A percentile compares a stretch with the other conserved stretches of the same genome.
Evolutionary conservation across 106 monocot genomes (phyloP).

Genomic region (Apostasia ramifera): DNA sequence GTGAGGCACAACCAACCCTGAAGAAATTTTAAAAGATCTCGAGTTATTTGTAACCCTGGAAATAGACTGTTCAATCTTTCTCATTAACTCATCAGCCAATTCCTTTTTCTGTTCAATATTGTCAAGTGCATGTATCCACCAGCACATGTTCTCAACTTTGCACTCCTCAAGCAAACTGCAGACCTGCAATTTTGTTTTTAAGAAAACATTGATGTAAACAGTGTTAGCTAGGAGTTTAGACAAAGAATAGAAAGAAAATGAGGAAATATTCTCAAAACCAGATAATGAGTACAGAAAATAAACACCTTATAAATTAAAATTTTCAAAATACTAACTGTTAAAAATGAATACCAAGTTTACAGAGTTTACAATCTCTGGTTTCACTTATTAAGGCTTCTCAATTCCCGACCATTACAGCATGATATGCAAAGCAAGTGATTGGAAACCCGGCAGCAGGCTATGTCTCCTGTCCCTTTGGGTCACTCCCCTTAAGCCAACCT

Average conservation of each 20-base stretch:
- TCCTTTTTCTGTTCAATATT: constrained; percentile 62
- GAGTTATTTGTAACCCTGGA: constrained; percentile 31
- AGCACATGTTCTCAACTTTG: constrained; percentile 34
- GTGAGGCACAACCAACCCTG: constrained; percentile 35
- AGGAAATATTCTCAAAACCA: background rate
- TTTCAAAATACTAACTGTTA: too few relatives aligned
- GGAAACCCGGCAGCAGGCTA: too few relatives aligned
- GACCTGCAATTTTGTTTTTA: constrained; percentile 35
- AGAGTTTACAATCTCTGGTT: too few relatives aligned
- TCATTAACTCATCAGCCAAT: constrained; percentile 38
- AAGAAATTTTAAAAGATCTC: constrained; percentile 49
- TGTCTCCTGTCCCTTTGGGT: too few relatives aligned
- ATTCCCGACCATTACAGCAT: too few relatives aligned
- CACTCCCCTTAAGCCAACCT: too few relatives aligned
- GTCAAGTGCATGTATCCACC: constrained; percentile 83
- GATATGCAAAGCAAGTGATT: too few relatives aligned
- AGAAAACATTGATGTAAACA: background rate
- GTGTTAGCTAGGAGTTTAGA: background rate
- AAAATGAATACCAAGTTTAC: too few relatives aligned
- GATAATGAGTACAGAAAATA: background rate
- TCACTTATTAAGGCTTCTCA: too few relatives aligned
- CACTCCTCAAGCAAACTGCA: constrained; percentile 37
- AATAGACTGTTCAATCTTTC: constrained; percentile 67
- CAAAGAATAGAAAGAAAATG: background rate
- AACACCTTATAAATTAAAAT: background rate